Conservation (phyloP, 2,329 filamentous ascomycete species). For the Ophioceras dolichostomum region DNA sequence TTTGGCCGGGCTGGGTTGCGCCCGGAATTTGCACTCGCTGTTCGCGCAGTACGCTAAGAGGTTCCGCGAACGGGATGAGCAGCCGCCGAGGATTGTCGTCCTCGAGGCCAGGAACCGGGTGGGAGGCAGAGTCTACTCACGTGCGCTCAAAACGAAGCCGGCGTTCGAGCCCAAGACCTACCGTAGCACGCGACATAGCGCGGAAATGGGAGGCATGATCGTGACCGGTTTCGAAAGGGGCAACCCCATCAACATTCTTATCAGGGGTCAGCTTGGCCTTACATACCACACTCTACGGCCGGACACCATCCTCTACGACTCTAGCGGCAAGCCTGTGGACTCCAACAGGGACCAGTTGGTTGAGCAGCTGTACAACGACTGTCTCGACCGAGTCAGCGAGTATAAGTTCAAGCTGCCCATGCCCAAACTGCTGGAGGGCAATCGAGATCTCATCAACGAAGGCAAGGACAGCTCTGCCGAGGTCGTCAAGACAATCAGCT, state of each 20-base stretch:
- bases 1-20: slow-evolving; percentile 87
- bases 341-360: slow-evolving; percentile 67
- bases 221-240: slow-evolving; percentile 94
- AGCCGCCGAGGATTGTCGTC: slow-evolving; percentile 62
- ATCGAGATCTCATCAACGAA: slow-evolving; percentile 68
- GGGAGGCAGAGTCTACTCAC: slow-evolving; percentile 89
- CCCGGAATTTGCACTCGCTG: slow-evolving; percentile 78
- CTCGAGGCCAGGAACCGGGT: slow-evolving; percentile 80
- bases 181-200: slow-evolving; percentile 51
- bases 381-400: slow-evolving; percentile 79
- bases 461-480: slow-evolving; percentile 67
- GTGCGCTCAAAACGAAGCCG: slow-evolving; percentile 31
- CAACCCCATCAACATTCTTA: slow-evolving; percentile 83
- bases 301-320: slow-evolving; percentile 74
- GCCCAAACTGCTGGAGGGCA: slow-evolving; percentile 65
- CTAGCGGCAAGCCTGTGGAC: slow-evolving; percentile 66
- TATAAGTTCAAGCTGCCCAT: slow-evolving; percentile 71
- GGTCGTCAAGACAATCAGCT: slow-evolving; percentile 57
- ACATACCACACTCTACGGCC: slow-evolving; percentile 70
- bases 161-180: background rate
- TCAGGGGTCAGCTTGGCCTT: slow-evolving; percentile 80
- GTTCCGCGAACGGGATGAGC: slow-evolving; percentile 52
- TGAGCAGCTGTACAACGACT: slow-evolving; percentile 89
- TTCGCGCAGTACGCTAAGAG: slow-evolving; percentile 66
- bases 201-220: slow-evolving; percentile 96